Evolutionary conservation across 2,329 filamentous ascomycete genomes (phyloP).

Genomic region (Aspergillus hortae): DNA sequence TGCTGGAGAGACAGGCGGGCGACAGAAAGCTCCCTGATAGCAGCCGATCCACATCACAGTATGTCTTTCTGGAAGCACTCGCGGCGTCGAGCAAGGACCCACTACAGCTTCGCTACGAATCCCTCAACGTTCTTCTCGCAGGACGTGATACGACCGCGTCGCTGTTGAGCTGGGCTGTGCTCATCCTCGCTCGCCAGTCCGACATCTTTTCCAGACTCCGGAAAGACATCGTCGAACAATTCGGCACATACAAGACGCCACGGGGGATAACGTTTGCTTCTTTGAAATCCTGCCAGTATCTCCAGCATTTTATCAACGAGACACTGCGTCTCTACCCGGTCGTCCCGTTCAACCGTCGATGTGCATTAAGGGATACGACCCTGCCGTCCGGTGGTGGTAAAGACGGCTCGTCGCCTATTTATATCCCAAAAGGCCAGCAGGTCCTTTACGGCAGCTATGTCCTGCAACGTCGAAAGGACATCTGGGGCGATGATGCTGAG

Average conservation of each 20-base stretch:
- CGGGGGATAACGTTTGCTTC: slow-evolving; percentile 39
- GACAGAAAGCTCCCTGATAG: slow-evolving; percentile 19
- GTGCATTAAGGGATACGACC: slow-evolving; percentile 38
- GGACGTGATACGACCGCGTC: slow-evolving; percentile 53
- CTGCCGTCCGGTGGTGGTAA: slow-evolving; percentile 56
- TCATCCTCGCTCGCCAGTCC: slow-evolving; percentile 10
- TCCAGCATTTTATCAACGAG: slow-evolving; percentile 34
- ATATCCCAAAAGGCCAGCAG: slow-evolving; percentile 62
- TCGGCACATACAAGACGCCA: slow-evolving; percentile 24
- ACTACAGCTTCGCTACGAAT: slow-evolving; percentile 44
- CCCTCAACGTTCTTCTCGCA: slow-evolving; percentile 49
- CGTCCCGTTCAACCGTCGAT: slow-evolving; percentile 43
- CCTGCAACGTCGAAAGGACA: slow-evolving; percentile 65
- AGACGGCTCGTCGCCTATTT: slow-evolving; percentile 57
- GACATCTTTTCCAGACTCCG: slow-evolving; percentile 8
- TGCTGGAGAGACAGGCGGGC: slow-evolving; percentile 16
- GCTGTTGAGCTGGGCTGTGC: slow-evolving; percentile 35
- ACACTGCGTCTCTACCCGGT: slow-evolving; percentile 43
- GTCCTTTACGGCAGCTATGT: slow-evolving; percentile 64
- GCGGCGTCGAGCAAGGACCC: slow-evolving; percentile 45
- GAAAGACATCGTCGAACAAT: slow-evolving; percentile 7
- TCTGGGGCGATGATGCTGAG: slow-evolving; percentile 45
- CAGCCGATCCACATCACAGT: slow-evolving; percentile 28
- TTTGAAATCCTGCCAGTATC: slow-evolving; percentile 37
- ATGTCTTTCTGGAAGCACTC: slow-evolving; percentile 49